Base-by-base conservation (phyloP, 768 basidiomycete species). In the Boletus tylopilopsis region DNA sequence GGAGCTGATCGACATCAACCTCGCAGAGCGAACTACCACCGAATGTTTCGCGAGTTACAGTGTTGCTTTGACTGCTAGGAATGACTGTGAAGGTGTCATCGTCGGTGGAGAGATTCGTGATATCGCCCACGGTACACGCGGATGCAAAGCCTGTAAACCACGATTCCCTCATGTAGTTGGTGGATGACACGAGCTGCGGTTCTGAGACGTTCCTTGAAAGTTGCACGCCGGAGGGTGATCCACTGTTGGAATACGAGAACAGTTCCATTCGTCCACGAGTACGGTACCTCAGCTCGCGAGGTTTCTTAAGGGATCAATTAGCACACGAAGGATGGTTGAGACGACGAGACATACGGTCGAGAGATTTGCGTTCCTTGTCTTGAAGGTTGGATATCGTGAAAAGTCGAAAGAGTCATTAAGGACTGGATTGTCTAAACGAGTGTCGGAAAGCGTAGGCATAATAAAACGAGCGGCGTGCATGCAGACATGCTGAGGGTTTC, bases 201-300 rank as follows among this genome's bases (percentile, higher is more conserved):
- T 62, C 60, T 9, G 63, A 64, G 25, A 51, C 60, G 13, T 62
- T 61, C 23, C 58, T 64, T 4, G 55, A 22, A 19, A 33, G 45
- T 5, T 44, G 36, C 10, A 21, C 33, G 27, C 12, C 25, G 15
- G 30, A 19, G 12, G 50, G 46, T 21, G 34, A 49, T 32, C 46
- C 45, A 2, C 32, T 40, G 10, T 7, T 33, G 39, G 38, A 29
- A 19, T 6, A 36, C 2, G 39, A 10, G 43, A 47, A 52, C 10
- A 53, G 24, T 18, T 36, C 7, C 16, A 35, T 10, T 6, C 33
- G 49, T 30, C 50, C 45, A 30, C 49, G 53, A 34, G 12, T 34
- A 41, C 24, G 41, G 27, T 35, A n/a, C 35, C 42, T 49, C 33
- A 3, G 30, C 3, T 45, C 41, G 35, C 23, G 16, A 37, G 33